These are phyloP conservation scores for Tilletia setariae DNA, from an alignment of 1,284 basidiomycete genomes.

Conservation along the genomic window DNA sequence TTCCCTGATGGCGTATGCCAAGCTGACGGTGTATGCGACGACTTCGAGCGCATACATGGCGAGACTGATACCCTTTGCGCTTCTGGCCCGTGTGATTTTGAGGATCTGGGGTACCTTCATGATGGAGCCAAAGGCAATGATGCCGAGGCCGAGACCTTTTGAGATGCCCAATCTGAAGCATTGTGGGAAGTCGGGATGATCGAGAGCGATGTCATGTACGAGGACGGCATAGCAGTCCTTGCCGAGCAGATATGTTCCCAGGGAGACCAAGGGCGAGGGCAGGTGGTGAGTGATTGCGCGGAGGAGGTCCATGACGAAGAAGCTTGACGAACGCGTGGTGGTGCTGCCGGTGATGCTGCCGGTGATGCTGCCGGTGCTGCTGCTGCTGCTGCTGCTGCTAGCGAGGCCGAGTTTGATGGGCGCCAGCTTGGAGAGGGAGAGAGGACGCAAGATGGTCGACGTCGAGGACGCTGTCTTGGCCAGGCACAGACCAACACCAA, in stretches of 20 bases:
- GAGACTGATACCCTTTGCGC: conserved; percentile 75
- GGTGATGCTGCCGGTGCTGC: neutral
- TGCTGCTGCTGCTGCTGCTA: neutral
- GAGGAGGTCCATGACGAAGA: conserved; percentile 11
- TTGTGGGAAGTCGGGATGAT: conserved; percentile 59
- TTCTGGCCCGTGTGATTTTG: conserved; percentile 62
- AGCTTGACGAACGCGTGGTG: neutral
- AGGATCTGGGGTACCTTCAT: conserved; percentile 88
- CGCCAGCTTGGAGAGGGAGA: conserved; percentile 3
- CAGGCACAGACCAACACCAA: too few relatives aligned
- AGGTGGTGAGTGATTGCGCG: conserved; percentile 7
- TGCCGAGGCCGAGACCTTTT: conserved; percentile 85
- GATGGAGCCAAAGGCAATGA: conserved; percentile 86
- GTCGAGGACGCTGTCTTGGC: too few relatives aligned
- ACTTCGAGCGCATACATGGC: conserved; percentile 64
- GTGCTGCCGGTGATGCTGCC: neutral
- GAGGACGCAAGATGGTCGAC: too few relatives aligned
- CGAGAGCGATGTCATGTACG: conserved; percentile 82
- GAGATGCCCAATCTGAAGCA: conserved; percentile 89
- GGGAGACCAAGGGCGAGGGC: conserved; percentile 5
- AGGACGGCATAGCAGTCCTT: conserved; percentile 80
- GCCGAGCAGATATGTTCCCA: conserved; percentile 8
- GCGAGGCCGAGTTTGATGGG: neutral
- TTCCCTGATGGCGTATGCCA: conserved; percentile 75
- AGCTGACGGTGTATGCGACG: conserved; percentile 76